A percentile compares a stretch with the other conserved stretches of the same genome.
Evolutionary conservation across 768 basidiomycete genomes (phyloP).

Genomic region (Suillus tomentosus): DNA sequence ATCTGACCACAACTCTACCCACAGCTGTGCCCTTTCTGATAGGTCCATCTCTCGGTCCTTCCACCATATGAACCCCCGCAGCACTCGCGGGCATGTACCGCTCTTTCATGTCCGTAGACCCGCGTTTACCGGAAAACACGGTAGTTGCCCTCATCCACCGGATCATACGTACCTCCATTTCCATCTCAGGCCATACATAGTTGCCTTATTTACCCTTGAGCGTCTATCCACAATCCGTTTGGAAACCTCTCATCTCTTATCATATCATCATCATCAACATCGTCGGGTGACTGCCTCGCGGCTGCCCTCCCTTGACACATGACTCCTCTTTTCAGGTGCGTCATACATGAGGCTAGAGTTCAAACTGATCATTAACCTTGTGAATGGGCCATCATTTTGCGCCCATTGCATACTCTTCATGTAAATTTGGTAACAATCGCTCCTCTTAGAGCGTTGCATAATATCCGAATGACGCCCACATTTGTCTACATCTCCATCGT

Average conservation of each 20-base stretch:
- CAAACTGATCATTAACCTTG: conserved; percentile 11
- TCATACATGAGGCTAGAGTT: conserved; percentile 30
- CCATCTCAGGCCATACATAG: conserved; percentile 10
- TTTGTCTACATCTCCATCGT: conserved; percentile 11
- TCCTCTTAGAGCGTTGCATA: conserved; percentile 27
- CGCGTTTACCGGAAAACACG: conserved; percentile 31
- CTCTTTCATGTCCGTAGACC: conserved; percentile 35
- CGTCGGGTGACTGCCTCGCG: conserved; percentile 22
- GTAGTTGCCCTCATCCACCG: conserved; percentile 27
- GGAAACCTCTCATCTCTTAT: conserved; percentile 11
- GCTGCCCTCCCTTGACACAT: conserved; percentile 28
- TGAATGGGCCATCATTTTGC: conserved; percentile 12
- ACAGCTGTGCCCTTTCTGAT: conserved; percentile 2
- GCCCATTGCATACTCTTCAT: conserved; percentile 29
- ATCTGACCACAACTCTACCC: conserved; percentile 12
- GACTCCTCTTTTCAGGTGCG: conserved; percentile 27
- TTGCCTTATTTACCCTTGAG: conserved; percentile 17
- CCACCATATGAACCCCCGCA: neutral
- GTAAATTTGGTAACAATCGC: conserved; percentile 26
- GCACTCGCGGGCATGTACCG: conserved; percentile 18
- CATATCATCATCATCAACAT: conserved; percentile 18
- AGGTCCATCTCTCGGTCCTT: conserved; percentile 16
- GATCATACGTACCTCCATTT: conserved; percentile 29
- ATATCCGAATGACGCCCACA: conserved; percentile 32
- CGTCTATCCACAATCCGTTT: conserved; percentile 4